A percentile compares a stretch with the other conserved stretches of the same genome.
Evolutionary conservation across 768 basidiomycete genomes (phyloP).

Genomic region (Rickenella mellea): DNA sequence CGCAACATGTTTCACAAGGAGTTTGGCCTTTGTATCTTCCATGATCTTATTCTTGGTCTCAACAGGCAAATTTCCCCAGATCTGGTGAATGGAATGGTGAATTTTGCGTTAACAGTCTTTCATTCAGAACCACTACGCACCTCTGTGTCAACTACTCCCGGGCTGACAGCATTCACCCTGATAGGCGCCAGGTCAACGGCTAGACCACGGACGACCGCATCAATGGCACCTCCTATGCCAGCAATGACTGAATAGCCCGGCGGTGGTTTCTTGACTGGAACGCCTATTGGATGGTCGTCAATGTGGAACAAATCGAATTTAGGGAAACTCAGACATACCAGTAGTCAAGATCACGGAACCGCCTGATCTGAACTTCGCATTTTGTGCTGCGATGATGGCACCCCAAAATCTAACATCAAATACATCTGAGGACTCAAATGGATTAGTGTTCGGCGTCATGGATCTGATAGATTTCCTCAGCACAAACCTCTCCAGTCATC

Average conservation of each 20-base stretch:
- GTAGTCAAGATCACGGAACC: neutral
- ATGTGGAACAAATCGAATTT: no score
- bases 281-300: neutral
- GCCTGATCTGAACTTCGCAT: neutral
- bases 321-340: no score
- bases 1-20: conserved; percentile 4
- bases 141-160: conserved; percentile 7
- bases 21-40: neutral
- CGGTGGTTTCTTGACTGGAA: neutral
- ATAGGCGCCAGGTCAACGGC: conserved; percentile 9
- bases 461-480: no score
- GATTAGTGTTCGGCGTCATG: no score
- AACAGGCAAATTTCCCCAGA: conserved; percentile 1
- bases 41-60: conserved; percentile 1
- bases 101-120: no score
- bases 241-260: conserved; percentile 1
- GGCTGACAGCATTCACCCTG: conserved; percentile 6
- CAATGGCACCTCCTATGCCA: conserved; percentile 3
- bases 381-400: neutral
- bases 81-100: no score
- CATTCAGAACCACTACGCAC: no score
- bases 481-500: no score
- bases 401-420: neutral
- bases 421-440: no score
- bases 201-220: conserved; percentile 6